Evolutionary conservation across 441 rosid species (phyloP), one percentile per base, ranked within the genome.

Genomic region (Pelargonium australe): DNA sequence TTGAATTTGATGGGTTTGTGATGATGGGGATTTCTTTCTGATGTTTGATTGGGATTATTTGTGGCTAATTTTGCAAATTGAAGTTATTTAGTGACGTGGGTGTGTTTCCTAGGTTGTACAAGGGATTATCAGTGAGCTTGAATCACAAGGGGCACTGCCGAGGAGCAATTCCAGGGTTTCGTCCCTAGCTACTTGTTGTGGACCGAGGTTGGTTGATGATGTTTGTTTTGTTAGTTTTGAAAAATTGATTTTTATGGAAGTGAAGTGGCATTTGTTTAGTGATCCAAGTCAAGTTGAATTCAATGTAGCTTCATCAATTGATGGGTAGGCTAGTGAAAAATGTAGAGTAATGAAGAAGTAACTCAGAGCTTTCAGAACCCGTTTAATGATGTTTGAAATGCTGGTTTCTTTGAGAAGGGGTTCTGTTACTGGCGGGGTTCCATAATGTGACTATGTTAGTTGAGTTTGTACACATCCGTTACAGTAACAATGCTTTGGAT

Each of bases 151-250:
- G 75, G 99, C 98, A n/a, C 87, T 92, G 66, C 99, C 99, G 12
- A 82, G 98, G 84, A 92, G 99, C 78, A 95, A 92, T 83, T 95
- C 99, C 2, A 88, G 99, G 86, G 99, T 95, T 84, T 95, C 99
- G 9, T 95, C 99, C 6, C 94, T 95, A 13, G 99, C 99, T 57
- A 95, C 99, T 14, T 95, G 99, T 72, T 95, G 99, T 65, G 99
- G 99, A 72, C 97, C 97, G 3, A 95, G 99, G 99, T 90, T 80
- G 9, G 75, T 73, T 63, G 60, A 10, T 40, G 65, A 10, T 45
- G 7, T 62, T 10, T 19, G 55, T 14, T 55, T 34, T 9, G 3
- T 66, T 44, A 19, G 31, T 31, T 63, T 20, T 28, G 45, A 11
- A 60, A 60, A 7, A 9, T 60, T 6, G 9, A 20, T 20, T 20